Evolutionary conservation across 2,329 filamentous ascomycete species (phyloP).

Genomic region (Polychaeton citri): DNA sequence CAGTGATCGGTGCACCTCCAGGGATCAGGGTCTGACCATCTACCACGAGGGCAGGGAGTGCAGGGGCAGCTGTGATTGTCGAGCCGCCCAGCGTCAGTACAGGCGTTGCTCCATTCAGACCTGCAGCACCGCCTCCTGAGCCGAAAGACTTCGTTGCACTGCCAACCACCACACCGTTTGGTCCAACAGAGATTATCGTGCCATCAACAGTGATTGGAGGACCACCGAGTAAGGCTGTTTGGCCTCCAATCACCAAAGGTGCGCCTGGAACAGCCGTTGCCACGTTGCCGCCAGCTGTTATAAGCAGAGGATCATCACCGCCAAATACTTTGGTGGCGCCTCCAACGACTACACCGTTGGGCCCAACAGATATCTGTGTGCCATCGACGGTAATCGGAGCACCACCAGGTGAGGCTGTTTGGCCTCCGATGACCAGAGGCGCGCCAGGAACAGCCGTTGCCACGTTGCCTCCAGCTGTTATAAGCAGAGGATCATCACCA

Average conservation of each 20-base stretch:
- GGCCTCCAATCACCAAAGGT: slow-evolving; percentile 15
- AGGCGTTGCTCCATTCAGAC: slow-evolving; percentile 1
- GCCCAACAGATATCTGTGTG: slow-evolving; percentile 7
- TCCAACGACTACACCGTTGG: slow-evolving; percentile 9
- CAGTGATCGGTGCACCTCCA: slow-evolving; percentile 14
- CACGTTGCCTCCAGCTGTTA: slow-evolving; percentile 3
- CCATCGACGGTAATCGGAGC: slow-evolving; percentile 12
- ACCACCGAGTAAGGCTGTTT: slow-evolving; percentile 15
- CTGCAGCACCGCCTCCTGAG: not conserved
- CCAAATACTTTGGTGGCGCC: slow-evolving; percentile 5
- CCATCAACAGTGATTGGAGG: slow-evolving; percentile 12
- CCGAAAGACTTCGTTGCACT: slow-evolving; percentile 5
- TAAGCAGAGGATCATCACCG: slow-evolving; percentile 1
- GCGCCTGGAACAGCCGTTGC: slow-evolving; percentile 10
- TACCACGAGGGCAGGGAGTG: slow-evolving; percentile 12
- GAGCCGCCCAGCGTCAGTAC: not conserved
- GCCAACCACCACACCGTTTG: slow-evolving; percentile 10
- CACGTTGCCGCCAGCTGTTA: slow-evolving; percentile 3
- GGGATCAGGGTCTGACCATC: slow-evolving; percentile 14
- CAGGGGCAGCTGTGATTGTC: slow-evolving; percentile 8
- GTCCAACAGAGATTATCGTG: slow-evolving; percentile 7
- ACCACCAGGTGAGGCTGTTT: slow-evolving; percentile 15
- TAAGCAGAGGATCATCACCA: not conserved
- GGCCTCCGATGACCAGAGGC: slow-evolving; percentile 15
- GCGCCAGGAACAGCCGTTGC: slow-evolving; percentile 10